phyloP scores from a whole-genome alignment of 805 yeast species.

The Limtongia smithiae region DNA sequence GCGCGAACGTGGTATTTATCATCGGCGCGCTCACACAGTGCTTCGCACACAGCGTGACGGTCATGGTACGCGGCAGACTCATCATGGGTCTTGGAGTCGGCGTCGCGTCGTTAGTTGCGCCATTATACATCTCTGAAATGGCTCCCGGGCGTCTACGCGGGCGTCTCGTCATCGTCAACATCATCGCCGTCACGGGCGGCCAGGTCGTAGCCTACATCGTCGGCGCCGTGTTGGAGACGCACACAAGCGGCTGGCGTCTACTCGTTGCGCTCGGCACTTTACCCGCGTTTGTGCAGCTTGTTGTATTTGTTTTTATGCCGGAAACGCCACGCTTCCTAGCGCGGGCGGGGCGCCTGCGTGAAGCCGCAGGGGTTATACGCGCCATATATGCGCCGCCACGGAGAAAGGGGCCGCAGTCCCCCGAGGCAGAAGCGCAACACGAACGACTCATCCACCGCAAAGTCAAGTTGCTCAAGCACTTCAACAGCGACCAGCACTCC shows the following conservation, averaged over 20 bases:
- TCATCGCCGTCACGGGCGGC: conserved; percentile 88
- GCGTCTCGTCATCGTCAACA: conserved; percentile 80
- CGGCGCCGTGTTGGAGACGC: conserved; percentile 77
- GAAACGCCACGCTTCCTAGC: conserved; percentile 92
- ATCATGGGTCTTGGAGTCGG: conserved; percentile 98
- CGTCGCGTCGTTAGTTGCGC: conserved; percentile 89
- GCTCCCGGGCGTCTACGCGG: conserved; percentile 88
- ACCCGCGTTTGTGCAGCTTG: conserved; percentile 79
- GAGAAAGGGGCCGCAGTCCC: conserved; percentile 47
- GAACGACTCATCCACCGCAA: conserved; percentile 62
- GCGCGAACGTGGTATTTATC: conserved; percentile 75
- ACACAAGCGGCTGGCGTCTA: conserved; percentile 86
- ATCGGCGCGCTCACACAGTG: conserved; percentile 84
- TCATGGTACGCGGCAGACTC: conserved; percentile 87
- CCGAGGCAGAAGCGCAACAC: too few species aligned
- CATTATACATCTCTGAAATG: conserved; percentile 84
- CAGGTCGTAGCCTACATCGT: conserved; percentile 90
- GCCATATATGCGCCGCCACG: conserved; percentile 48
- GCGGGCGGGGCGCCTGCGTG: conserved; percentile 59
- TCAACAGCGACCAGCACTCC: conserved; percentile 23
- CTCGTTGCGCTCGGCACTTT: conserved; percentile 85
- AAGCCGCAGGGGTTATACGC: conserved; percentile 63
- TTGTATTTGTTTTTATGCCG: conserved; percentile 78
- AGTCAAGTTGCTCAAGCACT: conserved; percentile 54
- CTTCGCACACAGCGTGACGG: conserved; percentile 75